Percentiles rank a stretch among this genome's conserved stretches.
phyloP scores from a whole-genome alignment of 2,329 filamentous ascomycete species.

The Epichloe hybrida region DNA sequence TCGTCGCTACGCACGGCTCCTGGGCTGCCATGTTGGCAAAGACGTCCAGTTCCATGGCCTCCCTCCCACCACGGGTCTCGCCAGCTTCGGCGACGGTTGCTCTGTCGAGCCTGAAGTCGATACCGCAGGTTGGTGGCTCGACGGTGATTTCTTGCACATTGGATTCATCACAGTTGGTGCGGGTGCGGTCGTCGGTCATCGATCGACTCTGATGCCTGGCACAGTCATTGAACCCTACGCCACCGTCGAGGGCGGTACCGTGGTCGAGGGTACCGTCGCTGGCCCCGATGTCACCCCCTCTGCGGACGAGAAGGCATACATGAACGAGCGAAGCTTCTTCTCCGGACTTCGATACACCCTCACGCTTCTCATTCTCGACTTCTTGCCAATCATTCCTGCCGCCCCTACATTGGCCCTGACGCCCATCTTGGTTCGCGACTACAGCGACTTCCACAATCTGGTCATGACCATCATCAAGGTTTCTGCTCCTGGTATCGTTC shows the following conservation, averaged over 20 bases:
- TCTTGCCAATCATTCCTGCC: slow-evolving; percentile 5
- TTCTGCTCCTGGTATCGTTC: slow-evolving; percentile 2
- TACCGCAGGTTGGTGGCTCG: slow-evolving; percentile 11
- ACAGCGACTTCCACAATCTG: slow-evolving; percentile 5
- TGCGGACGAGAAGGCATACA: not conserved
- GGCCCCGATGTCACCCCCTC: slow-evolving; percentile 1
- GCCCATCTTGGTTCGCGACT: slow-evolving; percentile 6
- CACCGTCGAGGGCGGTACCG: slow-evolving; percentile 7
- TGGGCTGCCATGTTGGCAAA: slow-evolving; percentile 10
- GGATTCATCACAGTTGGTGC: slow-evolving; percentile 8
- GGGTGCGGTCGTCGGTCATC: slow-evolving; percentile 9
- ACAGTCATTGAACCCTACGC: slow-evolving; percentile 8
- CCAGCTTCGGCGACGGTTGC: slow-evolving; percentile 9
- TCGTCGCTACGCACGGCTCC: slow-evolving; percentile 7
- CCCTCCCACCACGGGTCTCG: slow-evolving; percentile 9
- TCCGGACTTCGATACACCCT: slow-evolving; percentile 6
- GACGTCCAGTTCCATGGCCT: slow-evolving; percentile 10
- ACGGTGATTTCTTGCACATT: slow-evolving; percentile 11
- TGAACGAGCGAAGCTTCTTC: not conserved
- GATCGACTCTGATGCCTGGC: slow-evolving; percentile 9
- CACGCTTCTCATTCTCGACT: slow-evolving; percentile 6
- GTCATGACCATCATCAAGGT: slow-evolving; percentile 3
- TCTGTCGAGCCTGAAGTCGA: slow-evolving; percentile 11
- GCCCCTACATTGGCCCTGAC: slow-evolving; percentile 6
- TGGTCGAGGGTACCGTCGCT: slow-evolving; percentile 6